Evolutionary conservation across 352 stramenopile species (phyloP), one percentile per base, ranked within the genome.

Genomic region (Blastocystis hominis): DNA sequence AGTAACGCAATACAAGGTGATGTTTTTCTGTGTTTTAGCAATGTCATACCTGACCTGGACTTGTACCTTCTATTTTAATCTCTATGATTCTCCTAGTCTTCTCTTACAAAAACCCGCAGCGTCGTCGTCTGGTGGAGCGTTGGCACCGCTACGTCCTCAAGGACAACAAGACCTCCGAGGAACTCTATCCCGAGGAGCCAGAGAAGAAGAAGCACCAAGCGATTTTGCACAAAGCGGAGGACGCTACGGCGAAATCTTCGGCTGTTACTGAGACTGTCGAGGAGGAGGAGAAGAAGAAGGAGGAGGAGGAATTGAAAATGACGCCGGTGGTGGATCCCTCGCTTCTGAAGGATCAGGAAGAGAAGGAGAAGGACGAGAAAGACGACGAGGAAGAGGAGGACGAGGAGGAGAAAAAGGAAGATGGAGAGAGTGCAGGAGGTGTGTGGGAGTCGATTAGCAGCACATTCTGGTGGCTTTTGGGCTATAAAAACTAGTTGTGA

Each of bases 91-190:
- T 38, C 6, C 0, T 80, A 80, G 70, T 80, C 70, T 80, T 80
- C n/a, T 80, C 70, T 24, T 40, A 80, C 0, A 80, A 64, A 46
- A 80, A 80, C 34, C 70, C 70, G 20, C 70, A 80, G 70, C 70
- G 70, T 46, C 70, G 70, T 80, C 70, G 70, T 64, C 30, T 80
- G 15, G 44, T 80, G n/a, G 70, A 80, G 70, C 70, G 70, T 80
- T 80, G 55, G 24, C 70, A 80, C 24, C 70, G 70, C 36, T 80
- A 80, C 70, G 50, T 80, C 46, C 38, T 54, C 5, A 80, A 80
- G 46, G 70, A 80, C 24, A 47, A 38, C 59, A 68, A 68, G 59
- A 68, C 59, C 10, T 10, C 20, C 20, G 59, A 24, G 15, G 59
- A 68, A 10, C 15, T 68, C 15, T 68, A 40, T 68, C 20, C 20